Evolutionary conservation across 257 asterid genomes (phyloP).

Genomic region (Euphrasia confusa): DNA sequence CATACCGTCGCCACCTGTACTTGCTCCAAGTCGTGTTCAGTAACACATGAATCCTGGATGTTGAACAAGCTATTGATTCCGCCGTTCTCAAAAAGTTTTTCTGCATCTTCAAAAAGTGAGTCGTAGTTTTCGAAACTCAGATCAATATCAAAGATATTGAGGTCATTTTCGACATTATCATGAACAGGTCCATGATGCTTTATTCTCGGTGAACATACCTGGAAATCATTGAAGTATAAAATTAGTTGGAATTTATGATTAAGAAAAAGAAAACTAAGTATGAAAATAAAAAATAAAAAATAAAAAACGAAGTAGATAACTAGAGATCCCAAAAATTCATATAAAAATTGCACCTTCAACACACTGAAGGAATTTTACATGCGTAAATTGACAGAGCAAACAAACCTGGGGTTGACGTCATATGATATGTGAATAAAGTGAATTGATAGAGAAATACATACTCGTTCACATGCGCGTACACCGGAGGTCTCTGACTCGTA

Average conservation of each 20-base stretch:
- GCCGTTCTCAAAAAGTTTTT: conserved; percentile 32
- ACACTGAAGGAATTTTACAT: conserved; percentile 8
- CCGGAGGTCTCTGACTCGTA: neutral
- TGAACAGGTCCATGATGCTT: conserved; percentile 27
- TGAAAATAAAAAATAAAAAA: neutral
- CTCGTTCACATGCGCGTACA: neutral
- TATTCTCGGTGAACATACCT: conserved; percentile 31
- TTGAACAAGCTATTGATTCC: conserved; percentile 38
- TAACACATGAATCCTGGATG: conserved; percentile 23
- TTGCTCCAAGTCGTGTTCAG: conserved; percentile 27
- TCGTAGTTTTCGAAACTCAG: conserved; percentile 41
- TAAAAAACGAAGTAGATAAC: neutral
- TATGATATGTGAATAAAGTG: conserved; percentile 2
- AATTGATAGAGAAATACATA: conserved; percentile 1
- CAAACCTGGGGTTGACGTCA: neutral
- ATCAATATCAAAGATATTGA: conserved; percentile 36
- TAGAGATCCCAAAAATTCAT: neutral
- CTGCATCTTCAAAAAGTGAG: conserved; percentile 37
- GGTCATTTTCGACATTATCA: conserved; percentile 30
- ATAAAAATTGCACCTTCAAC: neutral
- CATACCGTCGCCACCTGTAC: conserved; percentile 29
- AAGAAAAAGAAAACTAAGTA: neutral
- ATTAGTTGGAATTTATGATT: neutral
- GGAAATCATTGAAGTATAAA: conserved; percentile 14
- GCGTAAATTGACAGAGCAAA: neutral